Evolutionary conservation across 129 eudicot species (phyloP), one percentile per base, ranked within the genome.

Genomic region (Tagetes erecta): DNA sequence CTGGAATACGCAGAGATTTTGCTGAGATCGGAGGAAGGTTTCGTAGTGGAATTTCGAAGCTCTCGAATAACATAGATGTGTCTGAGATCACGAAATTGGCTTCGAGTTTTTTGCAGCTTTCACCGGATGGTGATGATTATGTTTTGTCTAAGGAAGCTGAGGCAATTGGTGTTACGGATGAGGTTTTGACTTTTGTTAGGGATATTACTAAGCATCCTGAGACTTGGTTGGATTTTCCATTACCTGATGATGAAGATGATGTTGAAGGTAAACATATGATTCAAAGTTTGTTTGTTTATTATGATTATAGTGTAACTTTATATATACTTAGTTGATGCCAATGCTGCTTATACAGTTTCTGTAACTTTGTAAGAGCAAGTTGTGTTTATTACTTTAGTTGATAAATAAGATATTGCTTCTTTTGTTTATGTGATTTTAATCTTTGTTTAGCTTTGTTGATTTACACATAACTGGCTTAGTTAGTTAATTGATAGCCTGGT

Each of bases 161-260:
- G 10, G 86, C 86, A 0, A 80, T 95, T 40, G 99, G 99, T 74
- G 97, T 95, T 9, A 88, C 96, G 5, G 96, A 91, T 37, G 88
- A 89, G 50, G 97, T 91, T 14, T 86, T 95, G 77, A 84, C 88
- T 36, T 95, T 95, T 67, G 97, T 84, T 5, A 83, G 84, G 72
- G 97, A 91, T 77, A 75, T 95, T 5, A 80, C 92, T 6, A 75
- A 88, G 97, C 97, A 95, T 85, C 99, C 97, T 3, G 94, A 85
- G 86, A 95, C 97, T 14, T 95, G 99, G 99, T 39, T 95, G 81
- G 96, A 91, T 85, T 95, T 95, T 72, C 99, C 99, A 14, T 68
- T 88, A 51, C 89, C 92, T 20, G 95, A 84, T 3, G 81, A 84
- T 13, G 87, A 85, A 1, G 83, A 85, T 7, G 85, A 77, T 1